Base-by-base conservation (phyloP, 1,284 basidiomycete genomes). In the Puccinia polysora region DNA sequence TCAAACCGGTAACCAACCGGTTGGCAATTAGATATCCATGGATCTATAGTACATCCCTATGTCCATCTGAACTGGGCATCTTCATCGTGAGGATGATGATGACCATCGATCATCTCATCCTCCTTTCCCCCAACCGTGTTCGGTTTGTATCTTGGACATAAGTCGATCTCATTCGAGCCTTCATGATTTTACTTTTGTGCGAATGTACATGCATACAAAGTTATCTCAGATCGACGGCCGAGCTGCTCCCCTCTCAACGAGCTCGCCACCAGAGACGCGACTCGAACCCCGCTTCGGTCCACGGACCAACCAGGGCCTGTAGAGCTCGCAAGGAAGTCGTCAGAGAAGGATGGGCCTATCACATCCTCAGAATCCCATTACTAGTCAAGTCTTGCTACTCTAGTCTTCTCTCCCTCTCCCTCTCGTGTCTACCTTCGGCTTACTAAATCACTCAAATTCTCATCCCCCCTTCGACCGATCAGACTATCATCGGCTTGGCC, bases 351-450 rank as follows among this genome's bases (percentile, higher is more conserved):
- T 87, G 87, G 83, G 82, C 89, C 25, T 96, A 88, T 78, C 83
- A 91, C 60, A 80, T 93, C 25, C 82, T 92, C 43, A 84, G 93
- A 73, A 96, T 92, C 91, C 93, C 93, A 1, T 81, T 96, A 25
- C 82, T 96, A 74, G 92, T 94, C 38, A n/a, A 34, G 18, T 8
- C 36, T 28, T 25, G 14, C 5, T 8, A 15, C 4, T 15, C 6
- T 4, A 7, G 12, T 12, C 36, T 47, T 50, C 12, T 38, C 10
- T 0, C 15, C 14, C 7, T 14, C 8, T 30, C 12, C 34, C 45
- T 32, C 25, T n/a, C 12, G 12, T 36, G 47, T 28, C 4, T 65
- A 14, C 25, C 32, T 20, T 45, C 58, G 32, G 32, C 59, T 8
- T 53, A 28, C 20, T 18, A 45, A 30, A 47, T 25, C 23, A 45